phyloP scores from a whole-genome alignment of 768 basidiomycete genomes.

The Pulveroboletus sp. region DNA sequence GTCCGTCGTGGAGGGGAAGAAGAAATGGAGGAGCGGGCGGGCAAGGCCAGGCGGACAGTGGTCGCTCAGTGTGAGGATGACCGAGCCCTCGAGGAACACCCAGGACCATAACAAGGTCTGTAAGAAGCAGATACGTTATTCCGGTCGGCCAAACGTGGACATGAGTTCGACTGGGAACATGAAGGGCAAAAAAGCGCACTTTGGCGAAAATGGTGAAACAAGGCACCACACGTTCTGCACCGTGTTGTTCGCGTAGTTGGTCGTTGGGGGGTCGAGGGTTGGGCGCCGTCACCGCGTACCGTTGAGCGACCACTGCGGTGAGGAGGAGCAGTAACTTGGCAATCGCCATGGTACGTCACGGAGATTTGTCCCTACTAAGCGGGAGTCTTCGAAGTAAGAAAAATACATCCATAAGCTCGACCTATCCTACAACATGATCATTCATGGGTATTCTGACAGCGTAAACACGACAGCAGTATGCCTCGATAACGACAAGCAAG shows the following conservation, averaged over 20 bases:
- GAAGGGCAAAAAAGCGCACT: neutral
- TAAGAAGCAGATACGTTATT: neutral
- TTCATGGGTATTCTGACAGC: no score
- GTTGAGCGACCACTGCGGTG: neutral
- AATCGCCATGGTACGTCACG: neutral
- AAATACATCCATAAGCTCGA: no score
- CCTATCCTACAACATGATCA: no score
- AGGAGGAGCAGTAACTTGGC: conserved; percentile 7
- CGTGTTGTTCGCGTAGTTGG: conserved; percentile 10
- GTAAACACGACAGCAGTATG: no score
- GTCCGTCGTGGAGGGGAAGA: neutral
- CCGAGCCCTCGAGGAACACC: conserved; percentile 8
- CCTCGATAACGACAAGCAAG: no score
- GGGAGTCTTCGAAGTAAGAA: no score
- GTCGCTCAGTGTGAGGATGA: neutral
- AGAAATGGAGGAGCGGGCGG: neutral
- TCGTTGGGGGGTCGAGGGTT: conserved; percentile 9
- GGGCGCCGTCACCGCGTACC: conserved; percentile 10
- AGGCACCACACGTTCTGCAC: neutral
- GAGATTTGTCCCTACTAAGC: no score
- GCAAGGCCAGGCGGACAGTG: neutral
- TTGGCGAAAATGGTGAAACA: neutral
- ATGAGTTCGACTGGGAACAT: no score
- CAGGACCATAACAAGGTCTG: conserved; percentile 2
- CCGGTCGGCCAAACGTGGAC: neutral